Evolutionary conservation across 257 asterid species (phyloP), one percentile per base, ranked within the genome.

Genomic region (Nicotiana knightiana): DNA sequence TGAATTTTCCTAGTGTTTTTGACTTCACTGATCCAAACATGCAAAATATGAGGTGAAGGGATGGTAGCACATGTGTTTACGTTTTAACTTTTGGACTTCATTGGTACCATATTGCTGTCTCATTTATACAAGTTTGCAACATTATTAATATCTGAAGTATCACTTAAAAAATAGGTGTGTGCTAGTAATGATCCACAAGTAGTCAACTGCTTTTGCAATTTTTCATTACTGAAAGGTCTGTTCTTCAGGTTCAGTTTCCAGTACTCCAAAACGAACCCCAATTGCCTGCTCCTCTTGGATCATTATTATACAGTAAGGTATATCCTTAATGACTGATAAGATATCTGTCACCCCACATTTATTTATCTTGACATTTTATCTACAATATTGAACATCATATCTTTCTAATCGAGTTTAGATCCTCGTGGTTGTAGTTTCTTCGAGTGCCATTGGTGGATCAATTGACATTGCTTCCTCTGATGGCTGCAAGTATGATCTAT

Each of bases 251-350:
- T 73, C 87, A 90, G 81, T 90, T 84, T 86, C 97, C 94, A 3
- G 81, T 89, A 82, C 90, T 84, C 80, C 90, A 88, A 85, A 86
- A 90, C 51, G 83, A 83, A 24, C 90, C 83, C 67, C 90, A 84
- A 43, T 82, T 89, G 82, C 93, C 94, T 58, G 87, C 94, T 84
- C 97, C 97, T 32, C 81, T 89, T 26, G 92, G 93, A 78, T 85
- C 91, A 79, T 83, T 90, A 64, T 81, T 90, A 51, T 88, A 87
- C 82, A 87, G 91, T 46, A 87, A 87, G 93, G 97, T 88, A 82
- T 55, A 59, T 24, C 57, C 59, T 46, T 76, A 57, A 18, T 7
- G 43, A 12, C 51, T 9, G 51, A 43, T 43, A 39, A 39, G 9
- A 39, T 39, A 43, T 43, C 51, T 43, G 51, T 43, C 30, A 53